Evolutionary conservation across 2,329 filamentous ascomycete genomes (phyloP).

Genomic region (Claviceps cyperi): DNA sequence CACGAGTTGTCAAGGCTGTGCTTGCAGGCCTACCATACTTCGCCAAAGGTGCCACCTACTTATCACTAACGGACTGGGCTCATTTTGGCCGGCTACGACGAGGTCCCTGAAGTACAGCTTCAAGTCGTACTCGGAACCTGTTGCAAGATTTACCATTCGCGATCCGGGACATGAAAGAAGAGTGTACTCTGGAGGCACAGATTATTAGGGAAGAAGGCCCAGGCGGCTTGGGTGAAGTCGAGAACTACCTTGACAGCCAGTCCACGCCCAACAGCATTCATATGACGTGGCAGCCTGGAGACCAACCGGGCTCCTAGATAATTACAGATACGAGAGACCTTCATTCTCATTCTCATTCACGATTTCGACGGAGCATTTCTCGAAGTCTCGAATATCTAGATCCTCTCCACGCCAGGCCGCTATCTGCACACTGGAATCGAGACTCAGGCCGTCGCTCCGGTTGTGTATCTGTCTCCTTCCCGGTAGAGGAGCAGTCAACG

Average conservation of each 20-base stretch:
- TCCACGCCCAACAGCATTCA: background rate
- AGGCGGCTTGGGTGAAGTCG: background rate
- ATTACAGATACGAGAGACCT: background rate
- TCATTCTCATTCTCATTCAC: background rate
- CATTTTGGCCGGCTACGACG: slow-evolving; percentile 9
- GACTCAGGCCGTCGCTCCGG: background rate
- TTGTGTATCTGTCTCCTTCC: background rate
- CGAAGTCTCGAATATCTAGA: background rate
- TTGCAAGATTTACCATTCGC: background rate
- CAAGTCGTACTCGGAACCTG: background rate
- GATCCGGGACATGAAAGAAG: background rate
- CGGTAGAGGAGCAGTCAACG: background rate
- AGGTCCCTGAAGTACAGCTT: slow-evolving; percentile 2
- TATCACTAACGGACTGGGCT: too few species aligned
- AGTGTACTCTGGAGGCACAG: slow-evolving; percentile 1
- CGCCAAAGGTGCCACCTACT: background rate
- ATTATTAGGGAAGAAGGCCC: background rate
- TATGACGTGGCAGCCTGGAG: background rate
- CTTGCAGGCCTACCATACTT: slow-evolving; percentile 18
- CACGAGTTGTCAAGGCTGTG: slow-evolving; percentile 21
- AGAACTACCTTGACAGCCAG: slow-evolving; percentile 8
- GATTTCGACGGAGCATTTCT: background rate
- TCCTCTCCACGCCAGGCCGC: background rate
- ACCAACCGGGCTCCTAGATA: background rate
- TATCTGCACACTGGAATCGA: background rate